phyloP scores from a whole-genome alignment of 768 basidiomycete genomes.

The Lactarius hatsudake region DNA sequence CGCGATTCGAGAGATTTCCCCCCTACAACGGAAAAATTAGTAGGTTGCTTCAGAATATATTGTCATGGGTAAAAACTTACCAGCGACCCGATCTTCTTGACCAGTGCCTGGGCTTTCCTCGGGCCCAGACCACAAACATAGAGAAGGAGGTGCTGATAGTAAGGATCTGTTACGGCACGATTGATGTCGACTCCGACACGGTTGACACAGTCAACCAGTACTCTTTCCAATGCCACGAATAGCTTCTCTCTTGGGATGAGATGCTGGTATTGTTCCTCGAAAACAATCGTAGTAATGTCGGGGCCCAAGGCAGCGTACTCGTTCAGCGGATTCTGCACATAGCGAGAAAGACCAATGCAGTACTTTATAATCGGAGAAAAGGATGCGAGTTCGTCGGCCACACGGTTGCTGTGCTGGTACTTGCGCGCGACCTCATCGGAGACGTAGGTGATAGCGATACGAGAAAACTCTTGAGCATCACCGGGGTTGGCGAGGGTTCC shows the following conservation, averaged over 20 bases:
- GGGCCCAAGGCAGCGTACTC: conserved; percentile 88
- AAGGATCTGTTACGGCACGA: conserved; percentile 80
- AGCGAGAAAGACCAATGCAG: conserved; percentile 91
- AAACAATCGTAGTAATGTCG: conserved; percentile 79
- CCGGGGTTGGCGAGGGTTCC: conserved; percentile 19
- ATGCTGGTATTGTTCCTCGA: conserved; percentile 84
- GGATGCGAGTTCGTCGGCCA: conserved; percentile 76
- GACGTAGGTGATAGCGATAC: conserved; percentile 78
- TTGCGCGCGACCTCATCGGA: conserved; percentile 91
- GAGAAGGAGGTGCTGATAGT: conserved; percentile 85
- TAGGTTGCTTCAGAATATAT: background rate
- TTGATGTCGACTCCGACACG: conserved; percentile 96
- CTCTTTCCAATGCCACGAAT: conserved; percentile 74
- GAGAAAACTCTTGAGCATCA: conserved; percentile 39
- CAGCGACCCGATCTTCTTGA: conserved; percentile 74
- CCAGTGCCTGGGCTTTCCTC: conserved; percentile 82
- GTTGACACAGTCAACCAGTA: conserved; percentile 87
- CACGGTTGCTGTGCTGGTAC: conserved; percentile 88
- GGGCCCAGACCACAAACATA: conserved; percentile 94
- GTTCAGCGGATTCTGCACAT: conserved; percentile 89
- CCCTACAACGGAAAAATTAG: conserved; percentile 50
- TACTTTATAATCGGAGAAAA: conserved; percentile 81
- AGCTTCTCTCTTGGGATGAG: conserved; percentile 85
- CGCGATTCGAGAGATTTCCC: conserved; percentile 80
- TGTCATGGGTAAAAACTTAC: conserved; percentile 44